Percentiles rank a stretch among this genome's conserved stretches.
phyloP scores from a whole-genome alignment of 1,284 basidiomycete species.

The Cryptococcus sp. region DNA sequence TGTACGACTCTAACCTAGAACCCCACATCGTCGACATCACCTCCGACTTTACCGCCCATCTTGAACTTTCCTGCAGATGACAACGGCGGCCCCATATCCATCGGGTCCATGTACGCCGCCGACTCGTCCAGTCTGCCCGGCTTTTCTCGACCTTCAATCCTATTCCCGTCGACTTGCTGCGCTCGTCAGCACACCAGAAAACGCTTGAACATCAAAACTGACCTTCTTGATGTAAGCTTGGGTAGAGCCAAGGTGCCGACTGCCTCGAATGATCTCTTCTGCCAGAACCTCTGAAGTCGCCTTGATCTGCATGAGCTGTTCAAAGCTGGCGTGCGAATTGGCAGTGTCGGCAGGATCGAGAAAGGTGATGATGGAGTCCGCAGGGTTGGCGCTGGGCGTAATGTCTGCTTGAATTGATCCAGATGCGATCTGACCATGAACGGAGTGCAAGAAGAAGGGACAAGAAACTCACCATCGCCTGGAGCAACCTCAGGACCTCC shows the following conservation, averaged over 20 bases:
- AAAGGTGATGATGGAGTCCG: conserved; percentile 28
- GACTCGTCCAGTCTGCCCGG: too few species aligned
- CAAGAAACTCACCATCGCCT: not conserved
- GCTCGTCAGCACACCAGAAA: not conserved
- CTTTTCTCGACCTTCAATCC: too few species aligned
- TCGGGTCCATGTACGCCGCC: too few species aligned
- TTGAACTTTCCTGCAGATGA: too few species aligned
- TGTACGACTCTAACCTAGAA: too few species aligned
- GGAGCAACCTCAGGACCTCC: conserved; percentile 5
- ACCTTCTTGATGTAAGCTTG: conserved; percentile 34
- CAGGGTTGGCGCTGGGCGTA: not conserved
- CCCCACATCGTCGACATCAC: conserved; percentile 19
- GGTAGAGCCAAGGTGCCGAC: conserved; percentile 20
- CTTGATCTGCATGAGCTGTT: conserved; percentile 14
- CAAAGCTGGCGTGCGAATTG: conserved; percentile 12
- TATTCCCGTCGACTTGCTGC: not conserved
- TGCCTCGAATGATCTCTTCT: conserved; percentile 19
- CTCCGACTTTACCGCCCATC: conserved; percentile 11
- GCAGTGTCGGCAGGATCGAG: conserved; percentile 15
- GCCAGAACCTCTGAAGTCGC: conserved; percentile 16
- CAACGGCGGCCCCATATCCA: too few species aligned
- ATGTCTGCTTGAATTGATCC: conserved; percentile 21
- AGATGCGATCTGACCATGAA: conserved; percentile 11
- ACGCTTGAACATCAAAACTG: not conserved
- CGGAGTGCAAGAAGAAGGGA: not conserved